Evolutionary conservation across 129 eudicot species (phyloP).

Genomic region (Pittosporum tobira): DNA sequence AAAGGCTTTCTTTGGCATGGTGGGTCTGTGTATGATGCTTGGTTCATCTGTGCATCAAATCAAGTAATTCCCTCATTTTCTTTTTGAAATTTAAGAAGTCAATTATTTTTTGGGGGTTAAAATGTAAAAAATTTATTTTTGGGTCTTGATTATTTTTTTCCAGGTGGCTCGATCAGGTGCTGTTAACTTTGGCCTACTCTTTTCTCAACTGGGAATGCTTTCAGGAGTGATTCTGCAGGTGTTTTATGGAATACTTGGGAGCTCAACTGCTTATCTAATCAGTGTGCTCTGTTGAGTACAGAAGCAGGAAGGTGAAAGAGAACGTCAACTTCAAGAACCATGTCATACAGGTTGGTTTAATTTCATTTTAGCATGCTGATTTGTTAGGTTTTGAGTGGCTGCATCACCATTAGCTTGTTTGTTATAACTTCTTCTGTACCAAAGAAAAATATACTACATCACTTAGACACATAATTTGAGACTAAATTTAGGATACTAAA

Average conservation of each 20-base stretch:
- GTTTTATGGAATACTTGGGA: slow-evolving; percentile 58
- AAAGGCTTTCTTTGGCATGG: slow-evolving; percentile 65
- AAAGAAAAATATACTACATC: no score
- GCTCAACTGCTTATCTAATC: slow-evolving; percentile 75
- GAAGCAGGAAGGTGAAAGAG: slow-evolving; percentile 61
- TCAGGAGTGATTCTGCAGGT: slow-evolving; percentile 55
- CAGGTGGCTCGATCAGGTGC: slow-evolving; percentile 83
- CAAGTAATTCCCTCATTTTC: slow-evolving; percentile 24
- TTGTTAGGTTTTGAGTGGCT: no score
- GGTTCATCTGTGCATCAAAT: slow-evolving; percentile 69
- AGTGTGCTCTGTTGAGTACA: slow-evolving; percentile 63
- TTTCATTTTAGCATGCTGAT: no score
- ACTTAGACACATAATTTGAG: no score
- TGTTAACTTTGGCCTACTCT: slow-evolving; percentile 65
- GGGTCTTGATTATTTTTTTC: slow-evolving; percentile 3
- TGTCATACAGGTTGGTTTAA: slow-evolving; percentile 78
- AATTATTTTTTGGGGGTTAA: slow-evolving; percentile 10
- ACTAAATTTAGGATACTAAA: no score
- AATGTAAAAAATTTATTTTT: no score
- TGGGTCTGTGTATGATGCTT: slow-evolving; percentile 73
- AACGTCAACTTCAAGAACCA: slow-evolving; percentile 67
- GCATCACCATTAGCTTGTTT: no score
- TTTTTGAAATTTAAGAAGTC: no score
- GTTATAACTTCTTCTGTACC: no score
- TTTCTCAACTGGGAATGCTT: slow-evolving; percentile 72